phyloP scores from a whole-genome alignment of 1,284 basidiomycete genomes.

The Fomitopsis schrenkii region DNA sequence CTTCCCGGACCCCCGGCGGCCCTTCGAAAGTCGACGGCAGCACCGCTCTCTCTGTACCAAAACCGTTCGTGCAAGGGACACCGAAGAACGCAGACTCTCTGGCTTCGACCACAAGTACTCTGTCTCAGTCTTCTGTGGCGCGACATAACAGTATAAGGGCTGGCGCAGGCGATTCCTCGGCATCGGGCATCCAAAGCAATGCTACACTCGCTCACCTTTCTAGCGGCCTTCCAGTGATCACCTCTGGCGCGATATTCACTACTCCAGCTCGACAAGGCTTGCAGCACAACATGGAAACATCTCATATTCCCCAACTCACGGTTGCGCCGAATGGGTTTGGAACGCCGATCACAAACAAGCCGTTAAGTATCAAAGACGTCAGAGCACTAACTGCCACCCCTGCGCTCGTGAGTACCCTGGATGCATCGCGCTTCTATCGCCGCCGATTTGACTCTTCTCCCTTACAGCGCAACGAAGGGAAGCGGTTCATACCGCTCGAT shows the following conservation, averaged over 20 bases:
- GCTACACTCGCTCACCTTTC: background rate
- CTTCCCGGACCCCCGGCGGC: background rate
- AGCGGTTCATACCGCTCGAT: slow-evolving; percentile 26
- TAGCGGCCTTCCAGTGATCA: background rate
- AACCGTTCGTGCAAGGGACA: background rate
- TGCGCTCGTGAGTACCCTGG: slow-evolving; percentile 10
- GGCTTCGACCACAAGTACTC: slow-evolving; percentile 1
- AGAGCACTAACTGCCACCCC: slow-evolving; percentile 15
- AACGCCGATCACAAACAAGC: slow-evolving; percentile 8
- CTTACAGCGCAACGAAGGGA: slow-evolving; percentile 16
- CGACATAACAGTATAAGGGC: too few relatives aligned
- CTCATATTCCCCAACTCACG: background rate
- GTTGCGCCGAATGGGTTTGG: background rate
- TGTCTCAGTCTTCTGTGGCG: background rate
- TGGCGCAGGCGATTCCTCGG: too few relatives aligned
- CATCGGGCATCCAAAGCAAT: too few relatives aligned
- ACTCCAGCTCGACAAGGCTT: background rate
- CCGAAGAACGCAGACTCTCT: slow-evolving; percentile 2
- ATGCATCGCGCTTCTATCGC: background rate
- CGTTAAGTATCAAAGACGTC: slow-evolving; percentile 25
- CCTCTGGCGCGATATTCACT: background rate
- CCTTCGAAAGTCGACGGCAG: background rate
- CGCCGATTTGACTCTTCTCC: background rate
- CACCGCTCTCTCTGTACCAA: background rate
- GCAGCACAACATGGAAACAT: background rate